Percentiles rank a stretch among this genome's conserved stretches.
phyloP scores from a whole-genome alignment of 2,329 filamentous ascomycete genomes.

The Claviceps fusiformis region DNA sequence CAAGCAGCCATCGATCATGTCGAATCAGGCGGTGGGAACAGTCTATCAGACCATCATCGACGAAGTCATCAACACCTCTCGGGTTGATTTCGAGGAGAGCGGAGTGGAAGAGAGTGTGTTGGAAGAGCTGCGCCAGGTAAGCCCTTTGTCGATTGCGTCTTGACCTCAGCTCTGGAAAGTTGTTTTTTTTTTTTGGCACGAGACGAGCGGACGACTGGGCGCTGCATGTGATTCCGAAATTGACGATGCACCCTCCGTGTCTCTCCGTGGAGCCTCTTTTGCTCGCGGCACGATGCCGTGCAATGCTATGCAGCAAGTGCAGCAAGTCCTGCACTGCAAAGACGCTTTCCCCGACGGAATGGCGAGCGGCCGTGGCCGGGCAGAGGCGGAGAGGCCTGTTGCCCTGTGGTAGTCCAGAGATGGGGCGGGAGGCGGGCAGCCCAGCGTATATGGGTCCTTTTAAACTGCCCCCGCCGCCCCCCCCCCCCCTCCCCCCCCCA shows the following conservation, averaged over 20 bases:
- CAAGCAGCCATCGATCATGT: slow-evolving; percentile 30
- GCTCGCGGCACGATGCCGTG: neutral
- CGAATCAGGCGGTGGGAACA: slow-evolving; percentile 49
- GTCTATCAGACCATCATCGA: slow-evolving; percentile 70
- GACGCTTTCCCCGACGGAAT: neutral
- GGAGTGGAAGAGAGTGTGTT: slow-evolving; percentile 80
- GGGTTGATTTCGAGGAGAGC: slow-evolving; percentile 92
- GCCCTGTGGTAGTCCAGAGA: slow-evolving; percentile 2
- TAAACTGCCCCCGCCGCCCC: slow-evolving; percentile 30
- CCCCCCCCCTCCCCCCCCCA: slow-evolving; percentile 10
- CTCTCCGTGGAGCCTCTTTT: neutral
- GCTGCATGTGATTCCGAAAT: neutral
- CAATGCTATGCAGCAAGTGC: neutral
- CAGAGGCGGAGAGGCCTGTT: neutral
- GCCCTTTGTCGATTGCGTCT: slow-evolving; percentile 16
- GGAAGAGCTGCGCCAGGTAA: slow-evolving; percentile 76
- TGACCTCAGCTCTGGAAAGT: neutral
- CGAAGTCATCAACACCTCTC: slow-evolving; percentile 82
- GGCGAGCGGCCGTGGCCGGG: neutral
- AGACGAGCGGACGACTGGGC: neutral
- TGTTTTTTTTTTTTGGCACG: neutral
- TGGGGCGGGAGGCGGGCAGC: slow-evolving; percentile 26
- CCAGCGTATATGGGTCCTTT: slow-evolving; percentile 43
- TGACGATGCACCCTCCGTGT: neutral
- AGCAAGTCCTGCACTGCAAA: neutral